Evolutionary conservation across 2,329 filamentous ascomycete genomes (phyloP).

Genomic region (Nemania bipapillata): DNA sequence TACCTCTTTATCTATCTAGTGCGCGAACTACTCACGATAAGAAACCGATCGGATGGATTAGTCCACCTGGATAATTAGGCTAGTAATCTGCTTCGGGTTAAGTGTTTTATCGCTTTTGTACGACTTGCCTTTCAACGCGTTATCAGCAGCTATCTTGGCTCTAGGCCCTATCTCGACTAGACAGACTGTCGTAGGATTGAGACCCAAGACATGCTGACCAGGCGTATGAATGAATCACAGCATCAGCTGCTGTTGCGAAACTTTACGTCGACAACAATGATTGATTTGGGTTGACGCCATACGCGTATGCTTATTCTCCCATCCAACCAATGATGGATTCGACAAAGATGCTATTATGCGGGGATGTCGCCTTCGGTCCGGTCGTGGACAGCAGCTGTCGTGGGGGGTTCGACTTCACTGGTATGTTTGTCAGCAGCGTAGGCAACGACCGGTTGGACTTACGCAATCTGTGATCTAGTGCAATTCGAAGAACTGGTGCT

Average conservation of each 20-base stretch:
- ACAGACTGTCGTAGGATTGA: too few species aligned
- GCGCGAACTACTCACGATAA: too few species aligned
- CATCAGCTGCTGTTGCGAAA: not conserved
- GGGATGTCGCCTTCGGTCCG: slow-evolving; percentile 25
- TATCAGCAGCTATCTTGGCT: too few species aligned
- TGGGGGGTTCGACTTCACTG: slow-evolving; percentile 30
- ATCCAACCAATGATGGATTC: slow-evolving; percentile 21
- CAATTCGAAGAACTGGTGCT: slow-evolving; percentile 33
- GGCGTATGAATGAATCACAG: too few species aligned
- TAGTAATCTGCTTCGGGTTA: too few species aligned
- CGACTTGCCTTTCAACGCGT: too few species aligned
- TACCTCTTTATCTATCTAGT: too few species aligned
- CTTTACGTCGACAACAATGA: not conserved
- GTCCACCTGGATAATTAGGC: too few species aligned
- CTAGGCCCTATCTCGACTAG: too few species aligned
- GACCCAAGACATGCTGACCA: too few species aligned
- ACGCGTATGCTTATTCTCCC: not conserved
- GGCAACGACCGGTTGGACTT: not conserved
- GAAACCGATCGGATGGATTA: too few species aligned
- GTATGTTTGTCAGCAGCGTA: slow-evolving; percentile 2
- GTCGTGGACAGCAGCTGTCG: slow-evolving; percentile 12
- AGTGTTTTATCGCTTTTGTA: too few species aligned
- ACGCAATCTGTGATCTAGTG: slow-evolving; percentile 7
- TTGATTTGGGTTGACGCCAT: not conserved
- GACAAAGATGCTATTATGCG: slow-evolving; percentile 20